phyloP scores from a whole-genome alignment of 1,284 basidiomycete genomes.

The Gomphus bonarii region DNA sequence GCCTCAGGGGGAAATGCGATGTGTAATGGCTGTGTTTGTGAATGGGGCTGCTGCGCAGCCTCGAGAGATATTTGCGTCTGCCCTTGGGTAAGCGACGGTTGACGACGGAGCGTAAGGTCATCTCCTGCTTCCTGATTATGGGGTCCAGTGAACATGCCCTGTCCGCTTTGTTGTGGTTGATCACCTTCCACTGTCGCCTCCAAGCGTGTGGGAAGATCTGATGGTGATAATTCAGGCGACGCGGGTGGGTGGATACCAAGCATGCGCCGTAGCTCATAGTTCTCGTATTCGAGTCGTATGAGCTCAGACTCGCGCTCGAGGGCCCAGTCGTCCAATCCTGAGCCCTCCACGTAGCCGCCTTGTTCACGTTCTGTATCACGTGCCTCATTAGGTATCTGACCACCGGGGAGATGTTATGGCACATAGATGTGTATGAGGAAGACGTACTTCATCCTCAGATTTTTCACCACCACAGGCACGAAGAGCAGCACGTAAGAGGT shows the following conservation, averaged over 20 bases:
- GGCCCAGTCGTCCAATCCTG: constrained; percentile 48
- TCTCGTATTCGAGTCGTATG: constrained; percentile 75
- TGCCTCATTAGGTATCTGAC: background rate
- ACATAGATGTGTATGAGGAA: constrained; percentile 7
- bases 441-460: constrained; percentile 14
- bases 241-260: constrained; percentile 25
- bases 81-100: background rate
- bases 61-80: background rate
- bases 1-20: constrained; percentile 3
- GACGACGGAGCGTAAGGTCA: constrained; percentile 1
- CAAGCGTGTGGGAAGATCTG: background rate
- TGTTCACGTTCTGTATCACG: constrained; percentile 11
- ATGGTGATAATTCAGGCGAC: background rate
- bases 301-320: constrained; percentile 84
- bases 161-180: background rate
- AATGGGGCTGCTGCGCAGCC: background rate
- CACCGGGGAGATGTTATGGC: background rate
- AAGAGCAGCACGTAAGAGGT: constrained; percentile 63
- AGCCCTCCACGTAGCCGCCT: constrained; percentile 16
- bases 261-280: constrained; percentile 67
- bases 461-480: constrained; percentile 65
- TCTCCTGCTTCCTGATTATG: background rate
- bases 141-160: background rate
- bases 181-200: background rate
- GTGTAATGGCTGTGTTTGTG: constrained; percentile 4